phyloP scores from a whole-genome alignment of 2,329 filamentous ascomycete species.

The Neospermospora avenae region DNA sequence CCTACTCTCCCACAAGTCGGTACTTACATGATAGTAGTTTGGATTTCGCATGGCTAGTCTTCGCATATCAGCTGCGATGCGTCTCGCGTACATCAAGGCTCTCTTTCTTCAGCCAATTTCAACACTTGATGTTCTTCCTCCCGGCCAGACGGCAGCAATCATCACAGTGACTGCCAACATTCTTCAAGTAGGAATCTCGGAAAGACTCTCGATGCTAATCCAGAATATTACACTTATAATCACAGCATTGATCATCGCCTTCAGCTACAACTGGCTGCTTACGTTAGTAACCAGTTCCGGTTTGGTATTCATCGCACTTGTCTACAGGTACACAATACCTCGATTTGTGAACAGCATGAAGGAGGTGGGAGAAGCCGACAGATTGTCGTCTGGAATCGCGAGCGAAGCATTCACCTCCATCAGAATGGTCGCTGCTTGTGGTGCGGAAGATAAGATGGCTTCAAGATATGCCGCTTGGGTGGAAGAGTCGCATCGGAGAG shows the following conservation, averaged over 20 bases:
- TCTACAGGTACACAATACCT: conserved; percentile 49
- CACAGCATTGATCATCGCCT: conserved; percentile 52
- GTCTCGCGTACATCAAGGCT: conserved; percentile 58
- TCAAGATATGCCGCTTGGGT: conserved; percentile 53
- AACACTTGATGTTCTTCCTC: conserved; percentile 66
- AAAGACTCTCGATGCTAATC: conserved; percentile 57
- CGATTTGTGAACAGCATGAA: conserved; percentile 52
- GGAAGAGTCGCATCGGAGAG: conserved; percentile 48
- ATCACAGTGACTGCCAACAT: conserved; percentile 64
- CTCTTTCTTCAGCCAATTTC: conserved; percentile 65
- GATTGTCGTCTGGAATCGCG: conserved; percentile 55
- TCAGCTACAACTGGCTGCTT: conserved; percentile 55
- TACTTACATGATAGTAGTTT: conserved; percentile 41
- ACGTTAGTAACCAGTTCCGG: conserved; percentile 56
- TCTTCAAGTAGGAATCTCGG: conserved; percentile 61
- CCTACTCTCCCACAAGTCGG: not conserved
- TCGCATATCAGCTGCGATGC: conserved; percentile 56
- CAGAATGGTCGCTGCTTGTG: conserved; percentile 60
- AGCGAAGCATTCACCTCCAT: conserved; percentile 59
- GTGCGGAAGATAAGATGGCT: conserved; percentile 54
- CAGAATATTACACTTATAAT: conserved; percentile 53
- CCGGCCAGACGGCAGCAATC: conserved; percentile 37
- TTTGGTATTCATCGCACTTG: conserved; percentile 52
- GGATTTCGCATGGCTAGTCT: conserved; percentile 60
- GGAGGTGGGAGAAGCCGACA: conserved; percentile 48